Conservation (phyloP, 768 basidiomycete species). For the Pulveroboletus frians region DNA sequence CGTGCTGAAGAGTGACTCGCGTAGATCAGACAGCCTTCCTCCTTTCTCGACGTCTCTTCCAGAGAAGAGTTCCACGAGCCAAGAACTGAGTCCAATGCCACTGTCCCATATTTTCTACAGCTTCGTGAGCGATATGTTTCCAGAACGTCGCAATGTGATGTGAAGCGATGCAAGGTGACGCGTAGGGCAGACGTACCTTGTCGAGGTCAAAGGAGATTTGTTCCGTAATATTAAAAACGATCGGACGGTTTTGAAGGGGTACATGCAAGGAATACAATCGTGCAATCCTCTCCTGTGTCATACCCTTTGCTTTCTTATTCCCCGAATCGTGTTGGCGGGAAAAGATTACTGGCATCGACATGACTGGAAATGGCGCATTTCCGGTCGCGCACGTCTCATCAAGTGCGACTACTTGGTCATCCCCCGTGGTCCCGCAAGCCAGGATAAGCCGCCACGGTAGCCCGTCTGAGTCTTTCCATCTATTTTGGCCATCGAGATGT, state of each 20-base stretch:
- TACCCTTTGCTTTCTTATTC: conserved; percentile 12
- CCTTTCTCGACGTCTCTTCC: not conserved
- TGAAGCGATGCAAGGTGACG: not conserved
- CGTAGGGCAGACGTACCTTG: conserved; percentile 52
- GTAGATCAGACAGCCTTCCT: conserved; percentile 17
- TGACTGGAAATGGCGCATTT: conserved; percentile 49
- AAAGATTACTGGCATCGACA: conserved; percentile 61
- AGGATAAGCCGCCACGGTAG: conserved; percentile 60
- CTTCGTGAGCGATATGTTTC: conserved; percentile 11
- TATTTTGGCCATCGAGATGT: conserved; percentile 20
- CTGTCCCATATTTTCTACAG: conserved; percentile 95
- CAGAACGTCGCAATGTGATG: not conserved
- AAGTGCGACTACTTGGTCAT: conserved; percentile 38
- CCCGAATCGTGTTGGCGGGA: conserved; percentile 24
- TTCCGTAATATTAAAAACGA: conserved; percentile 54
- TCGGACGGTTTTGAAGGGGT: not conserved
- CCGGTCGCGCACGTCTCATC: conserved; percentile 38
- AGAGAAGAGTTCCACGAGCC: conserved; percentile 48
- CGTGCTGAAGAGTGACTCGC: conserved; percentile 37
- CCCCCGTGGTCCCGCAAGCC: conserved; percentile 31
- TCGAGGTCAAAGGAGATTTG: conserved; percentile 90
- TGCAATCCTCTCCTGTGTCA: conserved; percentile 66
- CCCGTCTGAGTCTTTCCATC: conserved; percentile 29
- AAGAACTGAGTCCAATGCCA: conserved; percentile 79
- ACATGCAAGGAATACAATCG: conserved; percentile 15